Conservation (phyloP, 2,329 filamentous ascomycete genomes). For the Stachybotrys chartarum region DNA sequence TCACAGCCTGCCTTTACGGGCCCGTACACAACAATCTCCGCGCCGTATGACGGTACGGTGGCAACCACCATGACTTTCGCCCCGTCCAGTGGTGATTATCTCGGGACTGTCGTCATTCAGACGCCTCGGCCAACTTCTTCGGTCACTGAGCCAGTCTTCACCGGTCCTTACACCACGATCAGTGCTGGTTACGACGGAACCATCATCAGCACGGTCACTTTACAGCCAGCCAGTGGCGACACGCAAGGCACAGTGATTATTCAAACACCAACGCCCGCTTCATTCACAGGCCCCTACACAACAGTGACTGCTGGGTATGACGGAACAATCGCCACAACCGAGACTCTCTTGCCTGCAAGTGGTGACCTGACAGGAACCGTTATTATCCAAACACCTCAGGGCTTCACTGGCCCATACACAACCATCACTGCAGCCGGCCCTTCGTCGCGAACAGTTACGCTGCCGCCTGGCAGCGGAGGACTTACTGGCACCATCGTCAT, state of each 20-base stretch:
- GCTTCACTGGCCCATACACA: not conserved
- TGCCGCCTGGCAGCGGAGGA: not conserved
- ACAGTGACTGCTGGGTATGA: not conserved
- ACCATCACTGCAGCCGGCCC: not conserved
- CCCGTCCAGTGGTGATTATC: not conserved
- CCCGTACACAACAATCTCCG: not conserved
- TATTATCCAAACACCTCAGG: not conserved
- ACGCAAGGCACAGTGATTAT: conserved; percentile 8
- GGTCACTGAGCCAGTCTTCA: not conserved
- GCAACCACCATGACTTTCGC: not conserved
- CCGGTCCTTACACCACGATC: not conserved
- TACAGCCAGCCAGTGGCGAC: not conserved
- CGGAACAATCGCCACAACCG: not conserved
- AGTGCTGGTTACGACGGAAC: not conserved
- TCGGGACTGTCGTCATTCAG: not conserved
- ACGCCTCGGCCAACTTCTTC: not conserved
- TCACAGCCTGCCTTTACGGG: not conserved
- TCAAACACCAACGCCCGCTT: conserved; percentile 3
- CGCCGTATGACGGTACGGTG: not conserved
- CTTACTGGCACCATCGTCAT: not conserved
- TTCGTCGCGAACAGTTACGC: not conserved
- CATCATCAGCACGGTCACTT: not conserved
- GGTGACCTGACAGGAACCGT: not conserved
- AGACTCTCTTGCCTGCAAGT: not conserved
- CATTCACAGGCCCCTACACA: not conserved